These are phyloP conservation scores for Hymenoscyphus infarciens DNA, from an alignment of 2,329 filamentous ascomycete genomes.

Conservation along the genomic window DNA sequence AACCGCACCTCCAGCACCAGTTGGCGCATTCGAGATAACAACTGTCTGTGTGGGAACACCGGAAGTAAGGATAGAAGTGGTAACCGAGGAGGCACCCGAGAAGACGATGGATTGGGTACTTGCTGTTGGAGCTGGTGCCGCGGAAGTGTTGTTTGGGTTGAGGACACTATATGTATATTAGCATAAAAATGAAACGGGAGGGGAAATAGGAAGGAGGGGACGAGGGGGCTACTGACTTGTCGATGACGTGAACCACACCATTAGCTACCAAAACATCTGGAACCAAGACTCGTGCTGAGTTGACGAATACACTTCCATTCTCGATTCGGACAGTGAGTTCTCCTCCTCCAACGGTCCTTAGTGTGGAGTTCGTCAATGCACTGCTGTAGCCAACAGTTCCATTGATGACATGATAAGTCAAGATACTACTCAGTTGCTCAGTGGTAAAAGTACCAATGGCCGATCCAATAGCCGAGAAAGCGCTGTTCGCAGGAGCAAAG, in stretches of 20 bases:
- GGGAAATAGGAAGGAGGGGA: neutral
- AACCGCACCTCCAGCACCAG: constrained; percentile 18
- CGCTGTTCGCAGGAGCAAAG: constrained; percentile 35
- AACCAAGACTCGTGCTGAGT: constrained; percentile 37
- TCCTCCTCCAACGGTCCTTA: constrained; percentile 28
- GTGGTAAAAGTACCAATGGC: constrained; percentile 27
- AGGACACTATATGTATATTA: constrained; percentile 43
- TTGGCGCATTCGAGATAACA: constrained; percentile 22
- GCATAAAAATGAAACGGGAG: neutral
- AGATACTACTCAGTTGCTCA: constrained; percentile 26
- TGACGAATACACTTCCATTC: constrained; percentile 37
- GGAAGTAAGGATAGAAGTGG: constrained; percentile 52
- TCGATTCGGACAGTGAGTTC: constrained; percentile 35
- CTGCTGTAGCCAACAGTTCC: constrained; percentile 31
- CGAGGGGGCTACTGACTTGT: constrained; percentile 40
- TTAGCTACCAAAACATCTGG: constrained; percentile 36
- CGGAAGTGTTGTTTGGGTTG: constrained; percentile 49
- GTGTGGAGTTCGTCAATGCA: constrained; percentile 29
- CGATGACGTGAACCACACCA: constrained; percentile 38
- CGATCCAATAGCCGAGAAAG: constrained; percentile 35
- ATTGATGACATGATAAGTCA: constrained; percentile 36
- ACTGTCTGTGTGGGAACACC: constrained; percentile 44
- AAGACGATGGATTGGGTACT: constrained; percentile 51
- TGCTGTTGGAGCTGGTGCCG: constrained; percentile 39
- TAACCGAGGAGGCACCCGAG: constrained; percentile 47